phyloP scores from a whole-genome alignment of 1,284 basidiomycete genomes.

The Quambalaria eucalypti region DNA sequence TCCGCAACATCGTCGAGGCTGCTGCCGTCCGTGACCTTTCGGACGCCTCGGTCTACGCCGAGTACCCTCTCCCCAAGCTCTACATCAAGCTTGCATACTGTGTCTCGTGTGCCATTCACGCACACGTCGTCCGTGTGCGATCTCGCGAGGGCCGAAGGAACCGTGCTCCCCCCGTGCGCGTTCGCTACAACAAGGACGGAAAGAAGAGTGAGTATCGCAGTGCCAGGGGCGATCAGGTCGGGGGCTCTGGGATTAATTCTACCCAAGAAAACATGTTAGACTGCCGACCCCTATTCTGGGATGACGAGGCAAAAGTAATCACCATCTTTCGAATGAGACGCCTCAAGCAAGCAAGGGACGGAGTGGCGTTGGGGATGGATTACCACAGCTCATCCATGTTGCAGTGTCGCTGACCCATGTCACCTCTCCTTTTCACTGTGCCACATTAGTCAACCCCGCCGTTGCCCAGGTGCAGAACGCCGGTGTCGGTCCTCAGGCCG shows the following conservation, averaged over 20 bases:
- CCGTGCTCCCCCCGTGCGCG: conserved; percentile 69
- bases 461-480: conserved; percentile 27
- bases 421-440: not conserved
- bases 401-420: not conserved
- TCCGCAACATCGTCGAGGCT: conserved; percentile 99
- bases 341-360: too few relatives aligned
- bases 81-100: conserved; percentile 99
- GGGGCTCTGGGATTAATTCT: not conserved
- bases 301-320: not conserved
- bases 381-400: not conserved
- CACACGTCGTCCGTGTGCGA: conserved; percentile 58
- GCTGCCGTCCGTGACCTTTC: conserved; percentile 95
- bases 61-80: conserved; percentile 93
- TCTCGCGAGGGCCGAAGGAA: conserved; percentile 43
- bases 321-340: conserved; percentile 4
- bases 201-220: conserved; percentile 55
- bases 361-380: too few relatives aligned
- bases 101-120: conserved; percentile 98
- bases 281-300: conserved; percentile 1
- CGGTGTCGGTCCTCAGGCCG: conserved; percentile 7
- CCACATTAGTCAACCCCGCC: conserved; percentile 29
- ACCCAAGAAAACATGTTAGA: conserved; percentile 1
- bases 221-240: too few relatives aligned
- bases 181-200: conserved; percentile 88
- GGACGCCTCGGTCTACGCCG: conserved; percentile 88